phyloP scores from a whole-genome alignment of 2,329 filamentous ascomycete species.

The Pseudogymnoascus sp. region DNA sequence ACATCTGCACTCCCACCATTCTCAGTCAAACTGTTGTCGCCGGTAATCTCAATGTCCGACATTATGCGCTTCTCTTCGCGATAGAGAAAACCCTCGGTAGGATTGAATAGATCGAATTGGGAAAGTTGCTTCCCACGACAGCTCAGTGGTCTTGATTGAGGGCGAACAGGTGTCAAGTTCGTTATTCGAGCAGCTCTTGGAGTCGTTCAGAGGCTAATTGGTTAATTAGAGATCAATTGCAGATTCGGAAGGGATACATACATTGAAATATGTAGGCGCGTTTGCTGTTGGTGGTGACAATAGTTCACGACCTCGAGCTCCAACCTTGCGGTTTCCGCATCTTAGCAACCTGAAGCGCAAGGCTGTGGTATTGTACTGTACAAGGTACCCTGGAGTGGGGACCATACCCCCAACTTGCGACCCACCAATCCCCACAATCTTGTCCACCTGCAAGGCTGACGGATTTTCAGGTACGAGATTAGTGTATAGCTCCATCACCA shows the following conservation, averaged over 20 bases:
- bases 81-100: neutral
- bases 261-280: neutral
- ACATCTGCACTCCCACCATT: conserved; percentile 19
- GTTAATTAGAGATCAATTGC: neutral
- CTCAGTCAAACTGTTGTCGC: conserved; percentile 14
- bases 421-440: conserved; percentile 3
- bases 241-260: neutral
- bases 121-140: neutral
- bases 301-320: neutral
- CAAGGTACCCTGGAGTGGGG: neutral
- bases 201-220: neutral
- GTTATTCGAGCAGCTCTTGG: neutral
- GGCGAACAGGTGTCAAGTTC: no score
- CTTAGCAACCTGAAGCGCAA: neutral
- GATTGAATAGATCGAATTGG: neutral
- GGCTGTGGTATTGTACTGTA: no score
- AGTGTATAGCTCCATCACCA: neutral
- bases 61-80: conserved; percentile 14
- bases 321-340: neutral
- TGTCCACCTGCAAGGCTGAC: conserved; percentile 3
- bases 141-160: neutral
- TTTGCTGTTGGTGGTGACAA: neutral
- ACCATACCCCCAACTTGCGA: neutral
- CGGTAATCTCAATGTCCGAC: conserved; percentile 18
- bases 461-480: conserved; percentile 1